A percentile compares a stretch with the other conserved stretches of the same genome.
Evolutionary conservation across 2,329 filamentous ascomycete species (phyloP).

Genomic region (Xylariales sp.): DNA sequence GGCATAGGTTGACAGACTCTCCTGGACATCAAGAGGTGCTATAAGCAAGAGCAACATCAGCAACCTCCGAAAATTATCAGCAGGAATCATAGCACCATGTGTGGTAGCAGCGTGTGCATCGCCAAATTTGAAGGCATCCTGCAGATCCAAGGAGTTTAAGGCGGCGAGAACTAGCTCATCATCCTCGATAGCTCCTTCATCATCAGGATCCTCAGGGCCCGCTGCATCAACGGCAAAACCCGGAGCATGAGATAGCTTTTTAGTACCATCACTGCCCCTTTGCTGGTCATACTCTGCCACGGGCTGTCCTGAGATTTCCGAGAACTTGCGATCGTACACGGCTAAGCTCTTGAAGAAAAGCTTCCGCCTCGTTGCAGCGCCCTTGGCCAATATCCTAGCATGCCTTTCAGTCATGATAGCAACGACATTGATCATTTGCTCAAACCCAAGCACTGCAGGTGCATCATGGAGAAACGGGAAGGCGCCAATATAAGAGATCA

Average conservation of each 20-base stretch:
- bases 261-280: too few species aligned
- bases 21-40: conserved; percentile 60
- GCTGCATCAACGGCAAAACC: conserved; percentile 45
- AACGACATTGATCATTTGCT: conserved; percentile 68
- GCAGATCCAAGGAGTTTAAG: conserved; percentile 62
- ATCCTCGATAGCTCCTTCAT: conserved; percentile 43
- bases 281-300: too few species aligned
- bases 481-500: conserved; percentile 66
- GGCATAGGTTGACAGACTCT: conserved; percentile 59
- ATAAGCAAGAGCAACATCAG: conserved; percentile 66
- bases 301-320: conserved; percentile 22
- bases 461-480: conserved; percentile 71
- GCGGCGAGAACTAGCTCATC: conserved; percentile 66
- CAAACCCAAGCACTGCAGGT: conserved; percentile 64
- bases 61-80: conserved; percentile 67
- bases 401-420: conserved; percentile 70
- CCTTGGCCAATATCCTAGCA: conserved; percentile 55
- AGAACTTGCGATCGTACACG: conserved; percentile 60
- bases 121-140: conserved; percentile 54
- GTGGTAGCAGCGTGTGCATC: conserved; percentile 40
- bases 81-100: conserved; percentile 65
- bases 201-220: conserved; percentile 33
- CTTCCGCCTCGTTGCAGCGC: conserved; percentile 54
- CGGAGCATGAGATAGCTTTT: conserved; percentile 18
- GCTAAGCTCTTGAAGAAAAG: conserved; percentile 69